Evolutionary conservation across 2,329 filamentous ascomycete species (phyloP), one percentile per base, ranked within the genome.

Genomic region (Trichophyton benhamiae): DNA sequence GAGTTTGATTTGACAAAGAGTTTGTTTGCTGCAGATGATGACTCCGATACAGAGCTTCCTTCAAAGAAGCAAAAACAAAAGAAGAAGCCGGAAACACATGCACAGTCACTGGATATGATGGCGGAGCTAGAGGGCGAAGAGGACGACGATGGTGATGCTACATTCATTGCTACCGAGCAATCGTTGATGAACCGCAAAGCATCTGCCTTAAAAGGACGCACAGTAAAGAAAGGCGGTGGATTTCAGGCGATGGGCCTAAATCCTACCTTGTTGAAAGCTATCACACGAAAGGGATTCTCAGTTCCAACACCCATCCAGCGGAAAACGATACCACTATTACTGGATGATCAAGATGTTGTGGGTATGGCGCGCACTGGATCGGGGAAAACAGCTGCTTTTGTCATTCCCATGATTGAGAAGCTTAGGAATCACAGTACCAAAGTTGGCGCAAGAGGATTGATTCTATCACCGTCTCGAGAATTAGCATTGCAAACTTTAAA

Each of bases 291-390:
- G 76, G 95, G 94, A 15, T 99, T 96, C 75, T 90, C 88, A 0
- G 89, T 97, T 2, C 95, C 95, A 3, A 99, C 94, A 0, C 94
- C 94, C 0, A 99, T 99, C 74, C 94, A 99, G 78, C 85, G 94
- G 67, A 97, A 97, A 76, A 89, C 94, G 1, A 96, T 99, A 57
- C 95, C 94, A 3, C 79, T 97, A 61, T 85, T 99, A 61, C 80
- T 97, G 67, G 88, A 95, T 64, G 84, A 87, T 60, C 89, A 91
- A 75, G 94, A 99, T 80, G 89, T 97, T n/a, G 92, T 99, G 25
- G 95, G 91, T 66, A 99, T 99, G 94, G 94, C 94, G 6, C 83
- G 95, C 66, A 99, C 95, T n/a, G 94, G 94, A 72, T 97, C 91
- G 20, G 94, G 94, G 78, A 99, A 99, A 79, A 99, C 95, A 0